Conservation (phyloP, 2,329 filamentous ascomycete genomes). For the Diaporthe citri region DNA sequence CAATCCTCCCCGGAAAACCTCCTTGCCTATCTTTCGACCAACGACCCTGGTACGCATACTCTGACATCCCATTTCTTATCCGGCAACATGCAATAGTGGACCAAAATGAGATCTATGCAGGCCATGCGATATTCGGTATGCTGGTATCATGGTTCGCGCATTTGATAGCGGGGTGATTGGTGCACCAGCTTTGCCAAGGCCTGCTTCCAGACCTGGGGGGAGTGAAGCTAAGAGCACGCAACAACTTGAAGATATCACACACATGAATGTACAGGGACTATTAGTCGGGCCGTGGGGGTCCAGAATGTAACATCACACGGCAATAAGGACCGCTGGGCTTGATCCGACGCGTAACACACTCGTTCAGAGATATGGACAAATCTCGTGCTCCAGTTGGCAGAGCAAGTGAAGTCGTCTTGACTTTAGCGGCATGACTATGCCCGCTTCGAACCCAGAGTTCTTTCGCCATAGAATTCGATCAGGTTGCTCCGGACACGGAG, state of each 20-base stretch:
- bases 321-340: background rate
- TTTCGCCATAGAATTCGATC: too few species aligned
- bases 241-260: constrained; percentile 3
- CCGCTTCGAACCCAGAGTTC: too few species aligned
- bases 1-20: background rate
- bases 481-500: too few species aligned
- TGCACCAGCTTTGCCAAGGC: constrained; percentile 15
- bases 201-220: background rate
- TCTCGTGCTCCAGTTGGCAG: background rate
- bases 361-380: background rate
- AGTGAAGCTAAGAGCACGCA: constrained; percentile 18
- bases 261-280: constrained; percentile 10
- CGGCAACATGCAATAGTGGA: constrained; percentile 22
- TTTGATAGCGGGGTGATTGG: constrained; percentile 9
- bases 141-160: constrained; percentile 19
- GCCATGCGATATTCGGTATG: background rate
- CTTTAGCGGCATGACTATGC: too few species aligned
- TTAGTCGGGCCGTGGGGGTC: background rate
- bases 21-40: constrained; percentile 4
- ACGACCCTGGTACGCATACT: background rate
- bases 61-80: background rate
- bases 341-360: background rate
- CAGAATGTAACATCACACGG: constrained; percentile 2
- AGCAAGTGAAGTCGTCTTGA: background rate
- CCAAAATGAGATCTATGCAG: constrained; percentile 16